A percentile compares a stretch with the other conserved stretches of the same genome.
Conservation (phyloP, 179 eudicot genomes). For the Beta macrorhiza region DNA sequence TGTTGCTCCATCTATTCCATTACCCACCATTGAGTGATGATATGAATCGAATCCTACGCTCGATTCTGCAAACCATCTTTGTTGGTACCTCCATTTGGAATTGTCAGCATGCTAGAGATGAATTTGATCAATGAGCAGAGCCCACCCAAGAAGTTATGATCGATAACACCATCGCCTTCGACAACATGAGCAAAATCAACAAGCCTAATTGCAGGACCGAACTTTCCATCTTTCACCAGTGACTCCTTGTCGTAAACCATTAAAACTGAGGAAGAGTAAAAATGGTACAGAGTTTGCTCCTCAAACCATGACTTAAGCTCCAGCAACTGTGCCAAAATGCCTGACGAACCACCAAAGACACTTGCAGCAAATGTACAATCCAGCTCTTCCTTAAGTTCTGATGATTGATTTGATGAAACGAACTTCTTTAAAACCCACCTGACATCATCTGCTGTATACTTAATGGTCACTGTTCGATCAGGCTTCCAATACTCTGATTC, state of each 20-base stretch:
- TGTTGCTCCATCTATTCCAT: too few species aligned
- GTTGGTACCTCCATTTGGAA: constrained; percentile 6
- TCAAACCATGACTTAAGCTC: constrained; percentile 93
- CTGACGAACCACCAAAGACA: constrained; percentile 64
- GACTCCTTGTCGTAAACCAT: constrained; percentile 54
- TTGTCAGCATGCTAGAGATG: constrained; percentile 43
- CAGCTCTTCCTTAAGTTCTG: constrained; percentile 29
- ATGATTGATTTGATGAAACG: constrained; percentile 49
- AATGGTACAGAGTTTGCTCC: constrained; percentile 71
- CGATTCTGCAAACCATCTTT: not conserved
- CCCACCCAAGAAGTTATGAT: constrained; percentile 93
- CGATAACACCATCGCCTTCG: constrained; percentile 69
- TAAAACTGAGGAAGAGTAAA: constrained; percentile 58
- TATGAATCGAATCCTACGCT: not conserved
- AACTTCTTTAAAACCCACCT: constrained; percentile 52
- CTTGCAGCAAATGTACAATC: constrained; percentile 57
- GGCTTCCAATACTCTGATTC: constrained; percentile 70
- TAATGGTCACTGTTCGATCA: constrained; percentile 25
- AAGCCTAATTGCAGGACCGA: constrained; percentile 54
- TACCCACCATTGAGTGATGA: too few species aligned
- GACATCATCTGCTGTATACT: constrained; percentile 50
- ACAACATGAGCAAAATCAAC: constrained; percentile 87
- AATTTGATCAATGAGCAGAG: constrained; percentile 81
- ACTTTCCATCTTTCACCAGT: constrained; percentile 32
- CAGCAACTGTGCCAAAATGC: constrained; percentile 63